Evolutionary conservation across 1,139 yeast species (phyloP), one percentile per base, ranked within the genome.

Genomic region (Sugiyamaella xylanicola): DNA sequence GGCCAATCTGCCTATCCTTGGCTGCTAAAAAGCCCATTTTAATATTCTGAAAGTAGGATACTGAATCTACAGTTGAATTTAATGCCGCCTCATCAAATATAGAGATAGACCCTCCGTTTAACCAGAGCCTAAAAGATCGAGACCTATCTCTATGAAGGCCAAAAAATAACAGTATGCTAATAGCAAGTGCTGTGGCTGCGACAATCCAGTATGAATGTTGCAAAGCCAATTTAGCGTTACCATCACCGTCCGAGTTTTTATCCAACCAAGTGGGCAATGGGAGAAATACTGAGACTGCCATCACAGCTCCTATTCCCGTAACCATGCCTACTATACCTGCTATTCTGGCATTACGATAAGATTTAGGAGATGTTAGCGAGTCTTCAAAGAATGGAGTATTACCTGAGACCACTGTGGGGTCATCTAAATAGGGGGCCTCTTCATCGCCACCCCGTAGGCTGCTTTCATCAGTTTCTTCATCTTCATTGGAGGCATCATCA

Each of bases 261-360:
- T 84, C 85, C 9, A 72, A 57, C 37, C 77, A 67, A 54, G 90
- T 83, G 39, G 89, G 77, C 83, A 88, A 84, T 65, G 92, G 87
- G 70, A 70, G 90, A 86, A 72, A 83, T 80, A 70, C 79, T 76
- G 66, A 89, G 85, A 68, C 92, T 82, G 69, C 83, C 58, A 68
- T 56, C 55, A 58, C 77, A 0, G 92, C 93, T 40, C 93, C 93
- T 11, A 83, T 64, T 0, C 92, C 92, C 11, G 87, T 76, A 48
- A 80, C 73, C 2, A 84, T 68, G 0, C 92, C 92, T 48, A 86
- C 78, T 42, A 83, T 63, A 0, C 89, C 86, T 0, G 87, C 78
- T 56, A 78, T 72, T 61, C 77, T 80, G 1, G 89, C 89, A 62
- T 79, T 82, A 55, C 73, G 54, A 39, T 54, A 56, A 19, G 64